phyloP scores from a whole-genome alignment of 139 green algal genomes.

The Limnomonas spitsbergensis region DNA sequence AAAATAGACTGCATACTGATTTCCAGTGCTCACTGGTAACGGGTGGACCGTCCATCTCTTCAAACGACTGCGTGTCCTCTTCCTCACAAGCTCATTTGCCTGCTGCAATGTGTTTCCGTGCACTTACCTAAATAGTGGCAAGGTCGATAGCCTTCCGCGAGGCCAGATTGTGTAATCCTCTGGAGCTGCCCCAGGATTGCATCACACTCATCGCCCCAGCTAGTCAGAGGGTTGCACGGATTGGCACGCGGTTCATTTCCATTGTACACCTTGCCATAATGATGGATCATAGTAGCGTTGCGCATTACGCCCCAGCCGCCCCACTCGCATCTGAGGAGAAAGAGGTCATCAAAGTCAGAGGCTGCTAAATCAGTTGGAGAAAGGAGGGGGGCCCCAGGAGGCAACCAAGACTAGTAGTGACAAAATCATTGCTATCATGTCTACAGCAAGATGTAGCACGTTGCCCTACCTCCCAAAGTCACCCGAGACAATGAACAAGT shows the following conservation, averaged over 20 bases:
- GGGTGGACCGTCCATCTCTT: too few species aligned
- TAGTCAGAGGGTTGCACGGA: not conserved
- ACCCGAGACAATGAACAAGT: conserved; percentile 9
- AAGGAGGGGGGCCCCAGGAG: too few species aligned
- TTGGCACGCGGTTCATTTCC: not conserved
- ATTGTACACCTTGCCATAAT: conserved; percentile 18
- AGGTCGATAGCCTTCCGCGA: not conserved
- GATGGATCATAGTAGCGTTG: not conserved
- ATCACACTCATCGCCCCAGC: conserved; percentile 10
- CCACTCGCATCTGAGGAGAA: conserved; percentile 19
- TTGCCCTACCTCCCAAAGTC: not conserved
- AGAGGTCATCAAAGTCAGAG: too few species aligned
- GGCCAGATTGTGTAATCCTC: not conserved
- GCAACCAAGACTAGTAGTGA: too few species aligned
- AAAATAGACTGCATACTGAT: too few species aligned
- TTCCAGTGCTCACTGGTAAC: too few species aligned
- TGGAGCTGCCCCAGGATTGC: not conserved
- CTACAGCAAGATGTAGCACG: too few species aligned
- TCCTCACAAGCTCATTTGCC: too few species aligned
- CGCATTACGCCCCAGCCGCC: not conserved
- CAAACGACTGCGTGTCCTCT: too few species aligned
- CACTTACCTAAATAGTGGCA: conserved; percentile 8
- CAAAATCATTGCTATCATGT: too few species aligned
- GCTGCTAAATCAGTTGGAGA: too few species aligned
- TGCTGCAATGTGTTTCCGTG: too few species aligned